A percentile compares a stretch with the other conserved stretches of the same genome.
Conservation (phyloP, 225 moss, liverwort and hornwort species). For the Ulota crispa region DNA sequence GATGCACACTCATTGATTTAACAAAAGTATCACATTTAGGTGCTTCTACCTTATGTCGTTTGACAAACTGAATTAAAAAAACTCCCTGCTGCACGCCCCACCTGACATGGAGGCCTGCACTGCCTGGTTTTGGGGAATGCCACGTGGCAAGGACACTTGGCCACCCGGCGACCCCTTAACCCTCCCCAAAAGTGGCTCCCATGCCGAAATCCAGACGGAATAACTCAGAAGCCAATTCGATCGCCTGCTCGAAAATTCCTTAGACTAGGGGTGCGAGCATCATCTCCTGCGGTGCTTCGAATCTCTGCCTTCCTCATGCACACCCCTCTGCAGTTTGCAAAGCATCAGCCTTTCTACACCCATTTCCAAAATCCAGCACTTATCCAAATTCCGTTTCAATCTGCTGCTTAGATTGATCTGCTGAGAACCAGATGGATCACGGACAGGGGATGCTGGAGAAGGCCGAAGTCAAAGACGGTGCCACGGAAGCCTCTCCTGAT, state of each 20-base stretch:
- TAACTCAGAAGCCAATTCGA: background rate
- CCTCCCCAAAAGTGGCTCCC: background rate
- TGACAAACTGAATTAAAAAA: too few relatives aligned
- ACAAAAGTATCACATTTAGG: too few relatives aligned
- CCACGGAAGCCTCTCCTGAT: background rate
- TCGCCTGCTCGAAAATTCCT: background rate
- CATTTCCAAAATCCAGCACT: background rate
- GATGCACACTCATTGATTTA: too few relatives aligned
- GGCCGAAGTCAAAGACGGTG: background rate
- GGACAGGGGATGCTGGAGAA: slow-evolving; percentile 28
- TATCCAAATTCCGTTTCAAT: background rate
- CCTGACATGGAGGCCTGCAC: background rate
- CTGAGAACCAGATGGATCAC: slow-evolving; percentile 17
- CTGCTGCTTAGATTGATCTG: background rate
- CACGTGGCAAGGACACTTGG: slow-evolving; percentile 3
- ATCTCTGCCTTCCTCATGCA: too few relatives aligned
- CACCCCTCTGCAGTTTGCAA: too few relatives aligned
- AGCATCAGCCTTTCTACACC: background rate
- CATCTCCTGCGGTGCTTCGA: background rate
- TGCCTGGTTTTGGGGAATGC: background rate
- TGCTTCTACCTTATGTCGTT: too few relatives aligned
- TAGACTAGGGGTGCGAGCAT: background rate
- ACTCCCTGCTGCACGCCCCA: too few relatives aligned
- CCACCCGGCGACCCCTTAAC: background rate
- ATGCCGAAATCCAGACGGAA: background rate